Conservation (phyloP, 2,329 filamentous ascomycete species). For the Sporothrix inflata region DNA sequence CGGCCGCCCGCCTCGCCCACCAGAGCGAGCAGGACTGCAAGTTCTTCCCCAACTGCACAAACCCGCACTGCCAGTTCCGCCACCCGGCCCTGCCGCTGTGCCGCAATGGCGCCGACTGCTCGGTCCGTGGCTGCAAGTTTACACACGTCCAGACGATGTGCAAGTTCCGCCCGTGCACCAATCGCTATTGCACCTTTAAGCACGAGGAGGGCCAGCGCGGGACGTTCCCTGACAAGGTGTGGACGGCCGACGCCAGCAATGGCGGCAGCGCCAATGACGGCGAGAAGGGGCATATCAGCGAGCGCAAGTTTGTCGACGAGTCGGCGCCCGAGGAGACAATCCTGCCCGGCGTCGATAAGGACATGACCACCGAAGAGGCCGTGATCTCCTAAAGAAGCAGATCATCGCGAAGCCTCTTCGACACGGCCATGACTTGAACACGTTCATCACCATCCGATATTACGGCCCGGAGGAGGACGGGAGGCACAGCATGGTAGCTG, state of each 20-base stretch:
- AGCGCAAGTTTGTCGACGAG: slow-evolving; percentile 83
- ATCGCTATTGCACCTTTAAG: slow-evolving; percentile 84
- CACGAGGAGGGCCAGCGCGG: slow-evolving; percentile 90
- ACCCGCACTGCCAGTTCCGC: slow-evolving; percentile 83
- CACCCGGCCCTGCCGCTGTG: slow-evolving; percentile 87
- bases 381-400: slow-evolving; percentile 29
- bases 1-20: slow-evolving; percentile 76
- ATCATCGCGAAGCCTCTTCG: slow-evolving; percentile 14
- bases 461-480: background rate
- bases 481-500: background rate
- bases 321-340: slow-evolving; percentile 71
- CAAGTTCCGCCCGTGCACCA: slow-evolving; percentile 89
- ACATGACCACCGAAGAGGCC: slow-evolving; percentile 44
- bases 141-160: slow-evolving; percentile 84
- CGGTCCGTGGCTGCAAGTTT: slow-evolving; percentile 80
- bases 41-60: slow-evolving; percentile 90
- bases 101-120: slow-evolving; percentile 88
- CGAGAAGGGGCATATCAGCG: slow-evolving; percentile 68
- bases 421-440: background rate
- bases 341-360: slow-evolving; percentile 55
- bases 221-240: slow-evolving; percentile 85
- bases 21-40: slow-evolving; percentile 86
- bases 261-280: slow-evolving; percentile 39
- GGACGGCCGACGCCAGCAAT: slow-evolving; percentile 64
- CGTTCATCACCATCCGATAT: background rate